Conservation (phyloP, 2,329 filamentous ascomycete species). For the Pseudocercospora pini-densiflorae region DNA sequence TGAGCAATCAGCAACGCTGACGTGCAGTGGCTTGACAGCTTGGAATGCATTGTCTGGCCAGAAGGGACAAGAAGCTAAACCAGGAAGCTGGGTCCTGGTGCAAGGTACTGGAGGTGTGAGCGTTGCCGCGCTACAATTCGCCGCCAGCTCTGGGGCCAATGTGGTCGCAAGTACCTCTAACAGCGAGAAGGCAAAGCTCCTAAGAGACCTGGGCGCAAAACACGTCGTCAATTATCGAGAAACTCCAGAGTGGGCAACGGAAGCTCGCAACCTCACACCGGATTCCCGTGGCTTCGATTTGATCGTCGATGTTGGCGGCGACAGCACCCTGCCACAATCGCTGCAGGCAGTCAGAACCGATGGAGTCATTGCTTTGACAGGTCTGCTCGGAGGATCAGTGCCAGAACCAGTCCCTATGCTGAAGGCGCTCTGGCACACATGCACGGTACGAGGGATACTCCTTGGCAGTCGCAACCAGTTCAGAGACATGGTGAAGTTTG, state of each 20-base stretch:
- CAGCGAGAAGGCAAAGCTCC: constrained; percentile 50
- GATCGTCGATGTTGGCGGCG: constrained; percentile 65
- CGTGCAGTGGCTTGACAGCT: constrained; percentile 48
- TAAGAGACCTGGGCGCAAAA: constrained; percentile 47
- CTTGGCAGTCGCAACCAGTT: constrained; percentile 26
- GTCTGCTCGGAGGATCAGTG: constrained; percentile 18
- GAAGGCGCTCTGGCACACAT: constrained; percentile 17
- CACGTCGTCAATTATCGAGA: constrained; percentile 60
- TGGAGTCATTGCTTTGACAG: constrained; percentile 39
- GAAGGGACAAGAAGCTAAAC: constrained; percentile 34
- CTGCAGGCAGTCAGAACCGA: constrained; percentile 46
- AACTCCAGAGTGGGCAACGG: constrained; percentile 55
- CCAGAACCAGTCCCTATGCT: constrained; percentile 25
- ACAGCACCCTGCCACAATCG: constrained; percentile 29
- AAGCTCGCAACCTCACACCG: constrained; percentile 49
- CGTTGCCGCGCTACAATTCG: constrained; percentile 63
- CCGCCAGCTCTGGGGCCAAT: constrained; percentile 55
- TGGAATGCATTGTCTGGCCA: constrained; percentile 57
- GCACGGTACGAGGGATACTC: constrained; percentile 27
- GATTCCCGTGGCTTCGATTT: constrained; percentile 60
- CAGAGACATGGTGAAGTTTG: constrained; percentile 25
- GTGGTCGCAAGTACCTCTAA: constrained; percentile 61
- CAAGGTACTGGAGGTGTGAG: constrained; percentile 70
- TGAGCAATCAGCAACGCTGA: constrained; percentile 49
- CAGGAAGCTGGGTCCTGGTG: constrained; percentile 57